A percentile compares a stretch with the other conserved stretches of the same genome.
Evolutionary conservation across 2,329 filamentous ascomycete genomes (phyloP).

Genomic region (Fusarium dimerum): DNA sequence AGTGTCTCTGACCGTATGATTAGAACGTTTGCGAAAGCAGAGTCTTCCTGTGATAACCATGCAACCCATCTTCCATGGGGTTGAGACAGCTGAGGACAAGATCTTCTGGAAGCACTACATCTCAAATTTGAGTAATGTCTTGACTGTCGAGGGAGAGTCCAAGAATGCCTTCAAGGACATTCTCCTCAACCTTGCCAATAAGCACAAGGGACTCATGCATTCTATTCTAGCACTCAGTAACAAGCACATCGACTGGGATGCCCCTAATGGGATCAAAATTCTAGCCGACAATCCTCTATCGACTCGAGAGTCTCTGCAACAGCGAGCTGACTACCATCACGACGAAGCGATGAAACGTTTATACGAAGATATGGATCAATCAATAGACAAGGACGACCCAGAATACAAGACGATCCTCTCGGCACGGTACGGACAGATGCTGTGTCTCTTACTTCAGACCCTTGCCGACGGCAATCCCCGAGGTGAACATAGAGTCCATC

Average conservation of each 20-base stretch:
- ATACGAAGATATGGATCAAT: slow-evolving; percentile 46
- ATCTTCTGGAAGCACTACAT: slow-evolving; percentile 84
- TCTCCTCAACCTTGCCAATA: slow-evolving; percentile 76
- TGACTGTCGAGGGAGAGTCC: slow-evolving; percentile 79
- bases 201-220: slow-evolving; percentile 84
- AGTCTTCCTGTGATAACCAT: slow-evolving; percentile 56
- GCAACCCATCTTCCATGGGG: slow-evolving; percentile 72
- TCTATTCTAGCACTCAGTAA: slow-evolving; percentile 82
- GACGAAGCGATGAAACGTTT: slow-evolving; percentile 55
- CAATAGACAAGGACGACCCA: slow-evolving; percentile 44
- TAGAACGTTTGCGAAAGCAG: slow-evolving; percentile 52
- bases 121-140: slow-evolving; percentile 73
- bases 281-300: slow-evolving; percentile 52
- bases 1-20: slow-evolving; percentile 13
- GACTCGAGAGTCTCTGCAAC: slow-evolving; percentile 46
- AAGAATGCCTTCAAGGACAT: slow-evolving; percentile 86
- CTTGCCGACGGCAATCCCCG: slow-evolving; percentile 55
- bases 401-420: slow-evolving; percentile 50
- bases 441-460: slow-evolving; percentile 61
- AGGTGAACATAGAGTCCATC: slow-evolving; percentile 78
- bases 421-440: slow-evolving; percentile 63
- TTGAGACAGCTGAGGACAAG: slow-evolving; percentile 78
- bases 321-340: slow-evolving; percentile 58
- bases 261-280: slow-evolving; percentile 56
- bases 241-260: slow-evolving; percentile 68